Evolutionary conservation across 768 basidiomycete genomes (phyloP), one percentile per base, ranked within the genome.

Genomic region (Tylopilus sp.): DNA sequence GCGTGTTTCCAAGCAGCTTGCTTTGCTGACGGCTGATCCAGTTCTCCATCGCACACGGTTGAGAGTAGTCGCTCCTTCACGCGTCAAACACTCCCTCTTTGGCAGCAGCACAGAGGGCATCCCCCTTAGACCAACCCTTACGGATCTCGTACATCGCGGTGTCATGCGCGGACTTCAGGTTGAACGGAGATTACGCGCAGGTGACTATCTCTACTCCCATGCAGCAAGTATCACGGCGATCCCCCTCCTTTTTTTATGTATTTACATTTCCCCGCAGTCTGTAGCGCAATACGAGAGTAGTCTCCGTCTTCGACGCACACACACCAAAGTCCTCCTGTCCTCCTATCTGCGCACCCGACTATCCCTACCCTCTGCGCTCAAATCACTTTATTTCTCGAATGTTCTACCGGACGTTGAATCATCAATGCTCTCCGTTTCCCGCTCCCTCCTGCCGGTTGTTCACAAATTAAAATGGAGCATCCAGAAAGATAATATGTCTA

Each of bases 391-490:
- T 63, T 69, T 69, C 33, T 71, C 74, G 0, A 81, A 78, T 42
- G 74, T 86, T 39, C 71, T 85, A 30, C 85, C 86, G 0, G 84
- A 86, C 59, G 70, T 82, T 30, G 83, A 86, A 56, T 80, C 78
- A 3, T 80, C 82, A 6, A 79, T 78, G 0, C 68, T 74, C 5
- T 71, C 68, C 18, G 69, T 88, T 44, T 83, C 83, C 1, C 80
- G 83, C 25, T 73, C 77, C 8, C 74, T 90, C 22, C 68, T 88
- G 4, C 84, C 87, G 13, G 72, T 79, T 21, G 74, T 88, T 61
- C 81, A 79, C 50, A 73, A 79, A 61, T 73, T 89, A 53, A 88
- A 88, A 64, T 89, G 86, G 85, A 81, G 78, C 35, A 66, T 87
- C 43, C 80, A 82, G 60, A 73, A 76, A 12, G 88, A 88, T 60